Evolutionary conservation across 2,329 filamentous ascomycete genomes (phyloP).

Genomic region (Claviceps maximensis): DNA sequence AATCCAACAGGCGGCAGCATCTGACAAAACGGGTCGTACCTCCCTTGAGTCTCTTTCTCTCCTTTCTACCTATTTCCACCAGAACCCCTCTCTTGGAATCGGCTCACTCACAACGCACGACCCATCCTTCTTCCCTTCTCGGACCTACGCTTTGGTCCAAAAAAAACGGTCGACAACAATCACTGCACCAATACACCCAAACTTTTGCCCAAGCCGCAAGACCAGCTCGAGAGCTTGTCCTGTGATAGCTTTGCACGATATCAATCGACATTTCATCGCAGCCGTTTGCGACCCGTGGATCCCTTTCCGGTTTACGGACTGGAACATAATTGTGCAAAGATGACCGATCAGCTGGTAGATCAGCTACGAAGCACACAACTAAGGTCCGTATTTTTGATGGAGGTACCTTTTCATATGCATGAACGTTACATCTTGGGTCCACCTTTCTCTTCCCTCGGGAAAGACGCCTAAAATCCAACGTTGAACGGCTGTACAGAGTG

Average conservation of each 20-base stretch:
- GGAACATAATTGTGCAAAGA: constrained; percentile 17
- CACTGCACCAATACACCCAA: not conserved
- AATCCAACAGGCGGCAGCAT: not conserved
- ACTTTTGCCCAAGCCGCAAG: not conserved
- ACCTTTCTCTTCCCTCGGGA: not conserved
- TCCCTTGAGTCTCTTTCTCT: not conserved
- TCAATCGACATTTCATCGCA: constrained; percentile 1
- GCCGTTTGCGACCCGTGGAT: constrained; percentile 11
- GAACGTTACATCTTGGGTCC: not conserved
- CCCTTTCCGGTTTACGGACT: constrained; percentile 16
- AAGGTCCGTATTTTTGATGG: constrained; percentile 19
- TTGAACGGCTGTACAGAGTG: not conserved
- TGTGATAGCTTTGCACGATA: constrained; percentile 13
- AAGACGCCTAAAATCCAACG: not conserved
- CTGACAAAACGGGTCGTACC: not conserved
- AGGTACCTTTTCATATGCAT: not conserved
- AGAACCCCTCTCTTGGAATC: not conserved
- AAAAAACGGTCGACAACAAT: not conserved
- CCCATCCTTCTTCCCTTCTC: not conserved
- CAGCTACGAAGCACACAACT: constrained; percentile 29
- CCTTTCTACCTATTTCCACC: constrained; percentile 3
- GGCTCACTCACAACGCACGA: not conserved
- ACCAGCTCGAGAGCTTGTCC: not conserved
- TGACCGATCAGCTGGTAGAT: constrained; percentile 33
- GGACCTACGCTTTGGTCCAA: not conserved